Base-by-base conservation (phyloP, 2,329 filamentous ascomycete species). In the Paecilomyces variotii region DNA sequence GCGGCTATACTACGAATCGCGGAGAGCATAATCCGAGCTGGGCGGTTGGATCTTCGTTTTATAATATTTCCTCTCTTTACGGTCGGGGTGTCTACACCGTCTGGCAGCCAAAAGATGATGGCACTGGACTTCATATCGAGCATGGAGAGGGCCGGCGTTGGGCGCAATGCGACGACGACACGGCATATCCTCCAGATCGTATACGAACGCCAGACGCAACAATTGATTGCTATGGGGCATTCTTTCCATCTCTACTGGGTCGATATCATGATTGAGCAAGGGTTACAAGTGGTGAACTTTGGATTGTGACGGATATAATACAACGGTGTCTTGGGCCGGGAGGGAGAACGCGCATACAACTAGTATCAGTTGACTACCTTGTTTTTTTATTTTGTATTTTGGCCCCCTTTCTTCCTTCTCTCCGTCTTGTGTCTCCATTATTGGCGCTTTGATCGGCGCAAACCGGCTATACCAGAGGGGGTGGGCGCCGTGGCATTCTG, bases 61-160 rank as follows among this genome's bases (percentile, higher is more conserved):
- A 65, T 80, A 3, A 72, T 81, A 2, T 83, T 84, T 60, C 81
- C 82, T 0, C 62, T 83, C 0, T 84, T 84, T 64, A 76, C 84
- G 59, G 79, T 81, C 0, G 82, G 81, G 2, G 74, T 78, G 19
- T 76, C 77, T 10, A 70, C 73, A 1, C 69, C 65, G 0, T 72
- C 76, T 26, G 69, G 69, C 7, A 70, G 70, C 4, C 72, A 78
- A 24, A 80, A 83, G 64, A 70, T 72, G 56, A 71, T 74, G 62
- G 79, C 78, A 1, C 69, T 83, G 58, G 74, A 79, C n/a, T 63
- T 83, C 55, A 73, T 84, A 39, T 72, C 70, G n/a, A 70, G 66
- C 5, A 73, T 82, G 65, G 80, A 82, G 54, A 73, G 74, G 5
- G 68, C 74, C 32, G 77, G 77, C 25, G 77, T 82, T 59, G 80